phyloP scores from a whole-genome alignment of 768 basidiomycete genomes.

The Naganishia antarctica region DNA sequence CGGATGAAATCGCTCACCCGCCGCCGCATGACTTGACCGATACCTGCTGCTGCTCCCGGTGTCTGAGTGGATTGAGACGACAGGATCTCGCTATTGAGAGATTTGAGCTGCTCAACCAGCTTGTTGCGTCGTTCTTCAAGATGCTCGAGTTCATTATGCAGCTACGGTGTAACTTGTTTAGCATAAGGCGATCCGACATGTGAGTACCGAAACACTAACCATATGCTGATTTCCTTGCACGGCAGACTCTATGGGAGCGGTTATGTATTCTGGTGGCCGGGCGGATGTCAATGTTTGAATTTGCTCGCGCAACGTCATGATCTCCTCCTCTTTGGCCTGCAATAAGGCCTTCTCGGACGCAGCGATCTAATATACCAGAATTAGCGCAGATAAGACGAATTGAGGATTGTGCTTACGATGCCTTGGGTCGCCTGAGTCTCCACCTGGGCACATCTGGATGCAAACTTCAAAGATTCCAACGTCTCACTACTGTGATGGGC shows the following conservation, averaged over 20 bases:
- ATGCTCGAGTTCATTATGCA: slow-evolving; percentile 41
- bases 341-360: slow-evolving; percentile 46
- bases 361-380: slow-evolving; percentile 31
- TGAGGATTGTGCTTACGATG: slow-evolving; percentile 32
- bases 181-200: not conserved
- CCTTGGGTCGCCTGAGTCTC: slow-evolving; percentile 49
- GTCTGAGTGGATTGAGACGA: slow-evolving; percentile 33
- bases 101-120: slow-evolving; percentile 39
- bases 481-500: slow-evolving; percentile 47
- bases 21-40: slow-evolving; percentile 37
- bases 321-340: slow-evolving; percentile 46
- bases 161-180: slow-evolving; percentile 28
- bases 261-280: slow-evolving; percentile 21
- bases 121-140: slow-evolving; percentile 42
- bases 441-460: slow-evolving; percentile 47
- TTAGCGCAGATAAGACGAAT: not conserved
- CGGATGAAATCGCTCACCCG: slow-evolving; percentile 46
- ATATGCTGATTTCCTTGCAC: slow-evolving; percentile 9
- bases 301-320: slow-evolving; percentile 41
- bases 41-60: slow-evolving; percentile 21
- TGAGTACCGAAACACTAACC: slow-evolving; percentile 1
- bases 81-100: slow-evolving; percentile 45
- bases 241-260: too few relatives aligned
- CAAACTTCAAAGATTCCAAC: slow-evolving; percentile 50
- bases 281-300: slow-evolving; percentile 31